A percentile compares a stretch with the other conserved stretches of the same genome.
These are phyloP conservation scores for Nannochloris sp. DNA, from an alignment of 139 green algal genomes.

Conservation along the genomic window DNA sequence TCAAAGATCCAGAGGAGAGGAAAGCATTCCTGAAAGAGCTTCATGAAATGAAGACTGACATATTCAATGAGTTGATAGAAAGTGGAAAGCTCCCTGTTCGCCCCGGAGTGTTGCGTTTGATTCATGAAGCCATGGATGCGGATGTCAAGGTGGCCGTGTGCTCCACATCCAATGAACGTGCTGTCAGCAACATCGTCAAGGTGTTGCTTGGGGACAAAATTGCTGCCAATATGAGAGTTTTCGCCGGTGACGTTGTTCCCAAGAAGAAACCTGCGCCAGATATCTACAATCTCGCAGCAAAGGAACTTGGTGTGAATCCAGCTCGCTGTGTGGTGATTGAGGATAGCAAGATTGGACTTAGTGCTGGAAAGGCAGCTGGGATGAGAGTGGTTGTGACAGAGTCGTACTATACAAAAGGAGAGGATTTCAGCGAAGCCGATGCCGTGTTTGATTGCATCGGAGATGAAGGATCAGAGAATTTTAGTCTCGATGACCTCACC, in stretches of 20 bases:
- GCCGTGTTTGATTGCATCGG: constrained; percentile 80
- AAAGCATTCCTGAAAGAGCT: constrained; percentile 73
- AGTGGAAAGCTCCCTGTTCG: constrained; percentile 75
- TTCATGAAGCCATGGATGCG: constrained; percentile 66
- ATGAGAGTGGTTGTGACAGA: constrained; percentile 82
- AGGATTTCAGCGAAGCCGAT: constrained; percentile 51
- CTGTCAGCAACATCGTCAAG: constrained; percentile 85
- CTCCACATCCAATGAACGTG: constrained; percentile 95
- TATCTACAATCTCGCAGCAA: constrained; percentile 87
- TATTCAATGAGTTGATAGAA: constrained; percentile 94
- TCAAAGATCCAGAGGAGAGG: constrained; percentile 33
- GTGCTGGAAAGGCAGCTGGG: constrained; percentile 84
- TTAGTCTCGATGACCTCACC: constrained; percentile 58
- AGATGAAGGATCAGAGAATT: constrained; percentile 60
- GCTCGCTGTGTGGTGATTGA: constrained; percentile 85
- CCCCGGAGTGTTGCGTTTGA: constrained; percentile 50
- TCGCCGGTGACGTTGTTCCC: constrained; percentile 75
- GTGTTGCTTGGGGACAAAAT: constrained; percentile 69
- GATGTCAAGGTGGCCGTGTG: constrained; percentile 92
- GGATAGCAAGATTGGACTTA: constrained; percentile 85
- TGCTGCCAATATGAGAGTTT: constrained; percentile 69
- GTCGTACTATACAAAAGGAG: constrained; percentile 53
- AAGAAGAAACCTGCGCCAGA: constrained; percentile 97
- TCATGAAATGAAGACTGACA: constrained; percentile 88
- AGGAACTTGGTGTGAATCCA: constrained; percentile 65